These are phyloP conservation scores for Peronospora destructor DNA, from an alignment of 352 stramenopile genomes.

Conservation along the genomic window DNA sequence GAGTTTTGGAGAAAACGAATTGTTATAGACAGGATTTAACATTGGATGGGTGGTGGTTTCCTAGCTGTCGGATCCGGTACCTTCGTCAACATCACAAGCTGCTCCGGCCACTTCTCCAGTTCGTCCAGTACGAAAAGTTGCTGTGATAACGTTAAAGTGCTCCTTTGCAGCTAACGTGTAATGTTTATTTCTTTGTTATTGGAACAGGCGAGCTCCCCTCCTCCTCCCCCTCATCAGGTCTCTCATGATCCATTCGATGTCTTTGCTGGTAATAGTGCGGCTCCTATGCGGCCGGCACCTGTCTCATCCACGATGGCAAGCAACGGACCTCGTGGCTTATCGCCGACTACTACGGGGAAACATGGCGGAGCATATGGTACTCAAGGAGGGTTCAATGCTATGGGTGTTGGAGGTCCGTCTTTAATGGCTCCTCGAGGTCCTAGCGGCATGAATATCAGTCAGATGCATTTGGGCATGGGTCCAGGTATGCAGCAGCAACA, in stretches of 20 bases:
- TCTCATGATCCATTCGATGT: conserved; percentile 70
- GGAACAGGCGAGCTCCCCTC: conserved; percentile 16
- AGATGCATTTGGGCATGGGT: conserved; percentile 77
- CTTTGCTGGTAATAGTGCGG: conserved; percentile 37
- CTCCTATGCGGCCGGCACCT: conserved; percentile 31
- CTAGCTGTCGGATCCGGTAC: conserved; percentile 58
- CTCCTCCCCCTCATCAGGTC: conserved; percentile 20
- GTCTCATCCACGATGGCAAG: conserved; percentile 26
- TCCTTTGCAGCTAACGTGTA: conserved; percentile 1
- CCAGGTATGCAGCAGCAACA: conserved; percentile 34
- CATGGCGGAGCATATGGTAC: conserved; percentile 22
- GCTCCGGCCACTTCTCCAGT: conserved; percentile 35
- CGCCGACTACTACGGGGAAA: conserved; percentile 21
- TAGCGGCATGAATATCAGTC: conserved; percentile 72
- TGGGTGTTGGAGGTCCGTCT: conserved; percentile 30
- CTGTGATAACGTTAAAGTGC: not conserved
- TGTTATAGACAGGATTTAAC: not conserved
- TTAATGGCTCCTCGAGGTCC: conserved; percentile 42
- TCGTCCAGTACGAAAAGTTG: conserved; percentile 20
- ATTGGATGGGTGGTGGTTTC: not conserved
- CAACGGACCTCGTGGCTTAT: conserved; percentile 29
- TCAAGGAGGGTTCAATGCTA: conserved; percentile 38
- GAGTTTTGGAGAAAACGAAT: conserved; percentile 6
- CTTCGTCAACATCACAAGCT: conserved; percentile 29
- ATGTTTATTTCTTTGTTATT: conserved; percentile 5